phyloP scores from a whole-genome alignment of 352 stramenopile species.

The Thalassiosira exigua region DNA sequence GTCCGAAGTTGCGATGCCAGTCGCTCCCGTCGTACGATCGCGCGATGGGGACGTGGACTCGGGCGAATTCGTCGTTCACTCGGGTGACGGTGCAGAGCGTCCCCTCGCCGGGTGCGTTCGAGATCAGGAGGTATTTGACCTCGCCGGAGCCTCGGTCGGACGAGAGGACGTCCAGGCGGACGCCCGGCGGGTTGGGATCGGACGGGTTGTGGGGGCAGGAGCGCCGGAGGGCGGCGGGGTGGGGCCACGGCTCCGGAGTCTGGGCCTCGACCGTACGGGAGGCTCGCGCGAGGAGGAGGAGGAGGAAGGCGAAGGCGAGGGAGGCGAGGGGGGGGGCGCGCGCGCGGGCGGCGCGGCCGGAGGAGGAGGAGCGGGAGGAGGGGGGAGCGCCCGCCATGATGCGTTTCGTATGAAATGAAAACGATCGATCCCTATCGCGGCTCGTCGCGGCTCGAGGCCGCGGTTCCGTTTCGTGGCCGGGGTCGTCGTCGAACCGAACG shows the following conservation, averaged over 20 bases:
- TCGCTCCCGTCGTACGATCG: neutral
- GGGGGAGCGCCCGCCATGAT: too few species aligned
- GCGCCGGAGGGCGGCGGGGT: neutral
- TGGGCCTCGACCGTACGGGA: too few species aligned
- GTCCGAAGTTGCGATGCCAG: neutral
- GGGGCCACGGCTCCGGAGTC: too few species aligned
- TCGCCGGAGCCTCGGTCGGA: neutral
- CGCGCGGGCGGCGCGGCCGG: too few species aligned
- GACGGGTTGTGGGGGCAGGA: neutral
- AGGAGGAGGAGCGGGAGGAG: too few species aligned
- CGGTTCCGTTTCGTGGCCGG: too few species aligned
- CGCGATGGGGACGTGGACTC: constrained; percentile 1
- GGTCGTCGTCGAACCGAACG: too few species aligned
- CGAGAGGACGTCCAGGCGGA: neutral
- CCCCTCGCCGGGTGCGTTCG: neutral
- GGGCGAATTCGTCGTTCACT: neutral
- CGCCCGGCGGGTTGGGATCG: neutral
- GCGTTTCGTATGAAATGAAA: too few species aligned
- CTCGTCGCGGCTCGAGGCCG: too few species aligned
- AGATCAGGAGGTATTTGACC: neutral
- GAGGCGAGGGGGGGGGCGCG: too few species aligned
- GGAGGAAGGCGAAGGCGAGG: neutral
- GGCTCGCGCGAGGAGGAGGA: too few species aligned
- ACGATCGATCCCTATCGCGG: too few species aligned
- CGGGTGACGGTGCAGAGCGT: constrained; percentile 19